A percentile compares a stretch with the other conserved stretches of the same genome.
phyloP scores from a whole-genome alignment of 75 land plant species.

The Cunninghamia lanceolata region DNA sequence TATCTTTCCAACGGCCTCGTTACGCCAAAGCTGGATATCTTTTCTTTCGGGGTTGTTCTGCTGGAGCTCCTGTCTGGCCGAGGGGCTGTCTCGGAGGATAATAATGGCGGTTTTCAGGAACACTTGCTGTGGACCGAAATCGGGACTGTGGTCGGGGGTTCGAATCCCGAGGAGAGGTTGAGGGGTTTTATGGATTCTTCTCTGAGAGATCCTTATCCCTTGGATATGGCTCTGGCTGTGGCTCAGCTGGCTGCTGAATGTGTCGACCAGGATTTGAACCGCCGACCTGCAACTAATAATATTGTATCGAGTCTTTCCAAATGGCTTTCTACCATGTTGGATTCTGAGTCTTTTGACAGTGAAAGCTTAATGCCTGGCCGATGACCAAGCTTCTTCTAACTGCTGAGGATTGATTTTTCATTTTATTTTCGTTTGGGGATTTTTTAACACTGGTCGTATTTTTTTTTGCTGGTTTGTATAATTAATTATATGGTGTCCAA shows the following conservation, averaged over 20 bases:
- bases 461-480: too few relatives aligned
- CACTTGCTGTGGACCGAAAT: conserved; percentile 19
- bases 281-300: conserved; percentile 48
- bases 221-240: conserved; percentile 29
- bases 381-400: not conserved
- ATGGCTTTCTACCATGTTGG: conserved; percentile 6
- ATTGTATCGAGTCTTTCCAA: conserved; percentile 22
- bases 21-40: conserved; percentile 62
- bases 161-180: conserved; percentile 18
- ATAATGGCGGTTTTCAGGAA: not conserved
- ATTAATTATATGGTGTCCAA: too few relatives aligned
- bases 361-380: not conserved
- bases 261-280: conserved; percentile 26
- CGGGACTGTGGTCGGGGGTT: conserved; percentile 22
- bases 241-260: conserved; percentile 34
- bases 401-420: too few relatives aligned
- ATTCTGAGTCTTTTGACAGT: not conserved
- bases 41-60: conserved; percentile 69
- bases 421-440: not conserved
- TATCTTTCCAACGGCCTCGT: conserved; percentile 59
- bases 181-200: conserved; percentile 28
- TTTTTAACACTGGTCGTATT: not conserved
- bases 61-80: conserved; percentile 59
- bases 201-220: conserved; percentile 20
- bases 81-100: conserved; percentile 28